phyloP scores from a whole-genome alignment of 495 filamentous ascomycete genomes.

The Melanomma pulvis-pyrius region DNA sequence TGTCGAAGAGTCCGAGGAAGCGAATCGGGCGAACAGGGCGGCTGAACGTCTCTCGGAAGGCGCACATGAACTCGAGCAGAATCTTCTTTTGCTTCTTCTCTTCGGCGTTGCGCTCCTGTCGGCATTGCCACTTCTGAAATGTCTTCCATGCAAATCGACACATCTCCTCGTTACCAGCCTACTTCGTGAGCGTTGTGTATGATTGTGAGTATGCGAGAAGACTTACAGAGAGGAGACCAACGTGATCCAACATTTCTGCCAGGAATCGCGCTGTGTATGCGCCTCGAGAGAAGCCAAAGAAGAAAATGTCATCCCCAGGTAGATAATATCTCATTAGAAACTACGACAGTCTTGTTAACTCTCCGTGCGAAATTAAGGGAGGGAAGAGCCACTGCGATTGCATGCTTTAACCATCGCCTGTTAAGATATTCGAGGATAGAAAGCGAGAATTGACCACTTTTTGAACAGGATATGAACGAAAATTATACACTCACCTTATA shows the following conservation, averaged over 20 bases:
- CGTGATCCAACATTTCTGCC: slow-evolving; percentile 83
- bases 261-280: slow-evolving; percentile 87
- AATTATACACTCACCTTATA: slow-evolving; percentile 56
- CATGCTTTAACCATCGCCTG: too few species aligned
- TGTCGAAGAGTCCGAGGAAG: slow-evolving; percentile 73
- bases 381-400: too few species aligned
- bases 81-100: slow-evolving; percentile 63
- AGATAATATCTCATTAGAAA: slow-evolving; percentile 87
- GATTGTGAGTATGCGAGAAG: background rate
- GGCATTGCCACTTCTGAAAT: slow-evolving; percentile 80
- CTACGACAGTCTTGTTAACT: background rate
- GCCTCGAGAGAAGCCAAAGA: slow-evolving; percentile 85
- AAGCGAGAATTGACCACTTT: too few species aligned
- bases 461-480: background rate
- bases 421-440: too few species aligned
- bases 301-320: slow-evolving; percentile 75
- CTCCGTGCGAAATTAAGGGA: too few species aligned
- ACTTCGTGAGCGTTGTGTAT: background rate
- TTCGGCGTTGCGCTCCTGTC: slow-evolving; percentile 58
- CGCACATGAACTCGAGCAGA: slow-evolving; percentile 77
- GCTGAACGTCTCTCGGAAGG: slow-evolving; percentile 83
- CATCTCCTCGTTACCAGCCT: slow-evolving; percentile 83
- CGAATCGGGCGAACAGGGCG: slow-evolving; percentile 73
- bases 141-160: slow-evolving; percentile 85
- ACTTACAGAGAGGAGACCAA: slow-evolving; percentile 68